Evolutionary conservation across 257 asterid species (phyloP).

Genomic region (Dorcoceras hygrometricum): DNA sequence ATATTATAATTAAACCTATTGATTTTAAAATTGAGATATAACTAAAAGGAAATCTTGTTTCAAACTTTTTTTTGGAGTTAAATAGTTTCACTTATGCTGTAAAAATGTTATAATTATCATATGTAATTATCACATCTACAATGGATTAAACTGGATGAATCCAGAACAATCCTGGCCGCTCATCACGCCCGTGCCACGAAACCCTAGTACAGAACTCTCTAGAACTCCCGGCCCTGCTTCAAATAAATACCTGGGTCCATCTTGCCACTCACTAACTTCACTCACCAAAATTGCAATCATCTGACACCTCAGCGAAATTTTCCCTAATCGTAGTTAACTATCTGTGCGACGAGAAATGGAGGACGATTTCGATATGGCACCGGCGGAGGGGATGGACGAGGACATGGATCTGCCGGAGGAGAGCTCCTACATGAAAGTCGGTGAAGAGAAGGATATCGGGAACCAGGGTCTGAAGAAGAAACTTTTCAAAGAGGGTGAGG

Average conservation of each 20-base stretch:
- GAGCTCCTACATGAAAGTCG: slow-evolving; percentile 51
- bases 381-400: slow-evolving; percentile 49
- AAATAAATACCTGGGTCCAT: neutral
- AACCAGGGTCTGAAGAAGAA: slow-evolving; percentile 66
- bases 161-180: slow-evolving; percentile 32
- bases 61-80: too few species aligned
- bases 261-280: neutral
- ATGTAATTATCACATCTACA: too few species aligned
- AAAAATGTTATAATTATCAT: too few species aligned
- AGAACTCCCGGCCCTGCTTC: slow-evolving; percentile 20
- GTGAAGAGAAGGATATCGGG: slow-evolving; percentile 74
- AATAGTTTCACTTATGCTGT: too few species aligned
- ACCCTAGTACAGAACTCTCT: slow-evolving; percentile 54
- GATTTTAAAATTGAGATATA: too few species aligned
- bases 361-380: slow-evolving; percentile 59
- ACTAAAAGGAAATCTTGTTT: too few species aligned
- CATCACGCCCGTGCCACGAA: slow-evolving; percentile 23
- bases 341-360: slow-evolving; percentile 38
- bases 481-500: slow-evolving; percentile 65
- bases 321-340: too few species aligned
- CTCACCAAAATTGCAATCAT: slow-evolving; percentile 1
- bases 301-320: neutral
- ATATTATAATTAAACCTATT: too few species aligned
- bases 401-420: slow-evolving; percentile 60
- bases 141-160: neutral